Conservation (phyloP, 257 asterid genomes). For the Solanum microdontum region DNA sequence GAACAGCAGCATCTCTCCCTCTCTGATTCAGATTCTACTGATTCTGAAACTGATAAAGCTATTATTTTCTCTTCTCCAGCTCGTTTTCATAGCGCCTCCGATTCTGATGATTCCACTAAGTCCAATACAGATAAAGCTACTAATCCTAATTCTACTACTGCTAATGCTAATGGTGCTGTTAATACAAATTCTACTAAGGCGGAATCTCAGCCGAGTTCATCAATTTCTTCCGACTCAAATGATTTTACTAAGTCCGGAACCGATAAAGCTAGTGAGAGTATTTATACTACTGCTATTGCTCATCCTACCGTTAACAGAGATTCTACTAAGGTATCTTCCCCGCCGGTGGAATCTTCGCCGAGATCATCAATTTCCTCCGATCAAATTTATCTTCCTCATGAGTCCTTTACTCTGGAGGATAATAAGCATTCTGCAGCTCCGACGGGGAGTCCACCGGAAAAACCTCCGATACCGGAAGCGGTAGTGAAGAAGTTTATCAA, state of each 20-base stretch:
- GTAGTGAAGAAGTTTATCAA: constrained; percentile 12
- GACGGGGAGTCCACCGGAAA: constrained; percentile 1
- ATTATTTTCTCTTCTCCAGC: not conserved
- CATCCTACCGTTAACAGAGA: not conserved
- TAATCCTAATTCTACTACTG: not conserved
- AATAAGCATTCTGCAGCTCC: constrained; percentile 8
- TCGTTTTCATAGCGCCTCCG: not conserved
- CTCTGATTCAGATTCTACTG: not conserved
- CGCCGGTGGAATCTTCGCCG: constrained; percentile 31
- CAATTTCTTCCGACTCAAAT: constrained; percentile 27
- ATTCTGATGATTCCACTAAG: not conserved
- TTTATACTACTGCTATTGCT: not conserved
- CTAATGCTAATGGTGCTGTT: not conserved
- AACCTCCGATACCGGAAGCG: constrained; percentile 16
- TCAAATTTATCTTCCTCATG: constrained; percentile 18
- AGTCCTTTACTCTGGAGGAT: constrained; percentile 23
- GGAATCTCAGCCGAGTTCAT: constrained; percentile 24
- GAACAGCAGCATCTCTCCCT: not conserved
- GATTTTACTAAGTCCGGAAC: not conserved
- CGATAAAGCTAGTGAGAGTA: not conserved
- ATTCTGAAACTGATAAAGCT: not conserved
- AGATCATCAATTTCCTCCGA: constrained; percentile 43
- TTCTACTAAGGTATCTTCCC: constrained; percentile 16
- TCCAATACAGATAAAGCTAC: not conserved
- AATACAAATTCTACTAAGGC: not conserved